These are phyloP conservation scores for Colletotrichum salicis DNA, from an alignment of 2,329 filamentous ascomycete species.

Conservation along the genomic window DNA sequence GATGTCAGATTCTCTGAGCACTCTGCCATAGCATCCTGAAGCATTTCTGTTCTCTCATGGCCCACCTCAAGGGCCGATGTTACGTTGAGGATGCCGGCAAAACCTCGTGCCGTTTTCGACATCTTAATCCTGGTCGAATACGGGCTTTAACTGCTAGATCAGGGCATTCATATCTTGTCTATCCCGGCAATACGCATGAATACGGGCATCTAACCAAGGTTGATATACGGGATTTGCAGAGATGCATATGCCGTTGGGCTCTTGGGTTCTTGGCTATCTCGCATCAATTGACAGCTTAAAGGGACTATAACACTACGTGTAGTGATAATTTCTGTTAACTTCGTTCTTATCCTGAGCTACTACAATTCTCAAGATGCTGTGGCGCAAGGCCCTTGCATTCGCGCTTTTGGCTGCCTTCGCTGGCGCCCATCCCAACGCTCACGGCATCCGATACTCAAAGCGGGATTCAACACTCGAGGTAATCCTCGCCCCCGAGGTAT, in stretches of 20 bases:
- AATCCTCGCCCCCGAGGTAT: neutral
- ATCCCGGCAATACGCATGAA: neutral
- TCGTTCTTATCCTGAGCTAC: neutral
- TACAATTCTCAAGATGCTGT: neutral
- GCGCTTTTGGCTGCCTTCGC: neutral
- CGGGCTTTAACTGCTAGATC: neutral
- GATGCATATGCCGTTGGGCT: neutral
- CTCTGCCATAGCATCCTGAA: neutral
- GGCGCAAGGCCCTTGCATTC: neutral
- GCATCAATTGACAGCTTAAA: neutral
- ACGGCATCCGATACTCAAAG: neutral
- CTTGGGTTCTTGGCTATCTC: neutral
- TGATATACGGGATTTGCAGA: neutral
- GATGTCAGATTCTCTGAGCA: neutral
- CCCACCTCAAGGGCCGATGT: neutral
- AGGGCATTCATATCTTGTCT: neutral
- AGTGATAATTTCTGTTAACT: neutral
- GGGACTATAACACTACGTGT: neutral
- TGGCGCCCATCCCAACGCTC: neutral
- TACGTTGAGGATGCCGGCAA: neutral
- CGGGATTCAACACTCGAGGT: neutral
- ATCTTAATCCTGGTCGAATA: neutral
- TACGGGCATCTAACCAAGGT: neutral
- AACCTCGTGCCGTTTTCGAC: neutral
- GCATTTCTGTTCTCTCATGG: neutral